Evolutionary conservation across 2,329 filamentous ascomycete species (phyloP).

Genomic region (Hymenoscyphus linearis): DNA sequence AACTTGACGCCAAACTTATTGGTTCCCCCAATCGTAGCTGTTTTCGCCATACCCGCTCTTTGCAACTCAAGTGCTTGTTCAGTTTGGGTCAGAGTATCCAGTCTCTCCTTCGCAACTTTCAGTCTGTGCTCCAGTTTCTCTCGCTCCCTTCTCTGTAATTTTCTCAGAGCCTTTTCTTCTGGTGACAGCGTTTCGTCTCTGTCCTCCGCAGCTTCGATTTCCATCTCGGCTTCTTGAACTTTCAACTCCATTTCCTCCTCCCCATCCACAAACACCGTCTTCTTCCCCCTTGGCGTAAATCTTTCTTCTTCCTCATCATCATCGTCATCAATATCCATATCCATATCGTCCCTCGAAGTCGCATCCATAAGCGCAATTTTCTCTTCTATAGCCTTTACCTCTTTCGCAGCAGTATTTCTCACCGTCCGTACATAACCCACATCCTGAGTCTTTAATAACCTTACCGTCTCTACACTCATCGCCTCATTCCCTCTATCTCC

Average conservation of each 20-base stretch:
- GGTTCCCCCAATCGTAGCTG: slow-evolving; percentile 52
- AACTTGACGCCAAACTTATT: slow-evolving; percentile 58
- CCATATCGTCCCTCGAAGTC: slow-evolving; percentile 38
- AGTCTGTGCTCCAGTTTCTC: slow-evolving; percentile 46
- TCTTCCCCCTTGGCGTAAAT: slow-evolving; percentile 27
- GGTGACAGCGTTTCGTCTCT: slow-evolving; percentile 25
- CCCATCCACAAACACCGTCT: slow-evolving; percentile 34
- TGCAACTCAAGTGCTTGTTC: slow-evolving; percentile 55
- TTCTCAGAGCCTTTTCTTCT: slow-evolving; percentile 35
- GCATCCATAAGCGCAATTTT: slow-evolving; percentile 39
- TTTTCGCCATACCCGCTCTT: slow-evolving; percentile 60
- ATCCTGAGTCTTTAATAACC: slow-evolving; percentile 65
- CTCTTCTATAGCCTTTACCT: slow-evolving; percentile 51
- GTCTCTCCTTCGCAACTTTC: slow-evolving; percentile 46
- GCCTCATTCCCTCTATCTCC: slow-evolving; percentile 53
- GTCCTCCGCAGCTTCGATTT: slow-evolving; percentile 29
- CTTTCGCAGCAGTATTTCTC: slow-evolving; percentile 53
- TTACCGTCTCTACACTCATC: slow-evolving; percentile 51
- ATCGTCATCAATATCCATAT: slow-evolving; percentile 52
- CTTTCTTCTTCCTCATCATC: slow-evolving; percentile 27
- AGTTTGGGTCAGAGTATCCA: slow-evolving; percentile 48
- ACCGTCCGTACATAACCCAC: slow-evolving; percentile 59
- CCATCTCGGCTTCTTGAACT: slow-evolving; percentile 23
- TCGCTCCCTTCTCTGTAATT: slow-evolving; percentile 40
- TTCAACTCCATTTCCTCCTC: slow-evolving; percentile 25